Evolutionary conservation across 805 yeast species (phyloP).

Genomic region (Trichomonascus vanleenenianus): DNA sequence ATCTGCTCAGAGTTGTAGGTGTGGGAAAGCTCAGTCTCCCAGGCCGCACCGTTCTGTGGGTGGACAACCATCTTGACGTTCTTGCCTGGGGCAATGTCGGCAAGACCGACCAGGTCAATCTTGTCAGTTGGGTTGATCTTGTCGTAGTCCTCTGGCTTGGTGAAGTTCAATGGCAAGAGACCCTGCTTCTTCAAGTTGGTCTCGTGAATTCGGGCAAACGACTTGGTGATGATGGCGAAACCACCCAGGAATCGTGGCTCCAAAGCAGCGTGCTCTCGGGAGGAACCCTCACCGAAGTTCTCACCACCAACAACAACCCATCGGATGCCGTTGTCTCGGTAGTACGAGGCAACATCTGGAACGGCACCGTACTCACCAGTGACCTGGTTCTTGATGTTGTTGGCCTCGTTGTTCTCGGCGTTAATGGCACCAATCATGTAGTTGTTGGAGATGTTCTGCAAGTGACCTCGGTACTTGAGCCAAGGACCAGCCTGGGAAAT

Average conservation of each 20-base stretch:
- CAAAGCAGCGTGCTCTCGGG: conserved; percentile 99
- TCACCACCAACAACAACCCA: conserved; percentile 99
- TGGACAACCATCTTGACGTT: conserved; percentile 68
- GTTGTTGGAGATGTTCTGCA: conserved; percentile 97
- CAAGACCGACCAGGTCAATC: conserved; percentile 79
- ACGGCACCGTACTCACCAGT: conserved; percentile 91
- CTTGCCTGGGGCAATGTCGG: conserved; percentile 89
- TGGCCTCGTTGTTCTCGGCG: conserved; percentile 92
- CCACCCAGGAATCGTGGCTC: conserved; percentile 99
- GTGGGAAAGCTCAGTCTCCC: conserved; percentile 91
- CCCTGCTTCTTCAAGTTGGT: conserved; percentile 99
- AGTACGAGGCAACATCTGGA: conserved; percentile 92
- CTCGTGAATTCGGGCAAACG: conserved; percentile 98
- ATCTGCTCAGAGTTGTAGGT: conserved; percentile 95
- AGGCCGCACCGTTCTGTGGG: conserved; percentile 65
- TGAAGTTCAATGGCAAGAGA: conserved; percentile 92
- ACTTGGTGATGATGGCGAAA: conserved; percentile 93
- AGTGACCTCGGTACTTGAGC: conserved; percentile 99
- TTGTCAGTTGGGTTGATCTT: conserved; percentile 86
- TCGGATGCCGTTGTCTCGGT: conserved; percentile 85
- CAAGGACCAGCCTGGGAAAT: conserved; percentile 99
- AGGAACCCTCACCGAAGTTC: conserved; percentile 99
- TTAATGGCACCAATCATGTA: conserved; percentile 99
- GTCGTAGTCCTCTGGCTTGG: conserved; percentile 84
- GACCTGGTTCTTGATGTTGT: conserved; percentile 80